Evolutionary conservation across 805 yeast genomes (phyloP), one percentile per base, ranked within the genome.

Genomic region (Saccharomycopsis fibuligera): DNA sequence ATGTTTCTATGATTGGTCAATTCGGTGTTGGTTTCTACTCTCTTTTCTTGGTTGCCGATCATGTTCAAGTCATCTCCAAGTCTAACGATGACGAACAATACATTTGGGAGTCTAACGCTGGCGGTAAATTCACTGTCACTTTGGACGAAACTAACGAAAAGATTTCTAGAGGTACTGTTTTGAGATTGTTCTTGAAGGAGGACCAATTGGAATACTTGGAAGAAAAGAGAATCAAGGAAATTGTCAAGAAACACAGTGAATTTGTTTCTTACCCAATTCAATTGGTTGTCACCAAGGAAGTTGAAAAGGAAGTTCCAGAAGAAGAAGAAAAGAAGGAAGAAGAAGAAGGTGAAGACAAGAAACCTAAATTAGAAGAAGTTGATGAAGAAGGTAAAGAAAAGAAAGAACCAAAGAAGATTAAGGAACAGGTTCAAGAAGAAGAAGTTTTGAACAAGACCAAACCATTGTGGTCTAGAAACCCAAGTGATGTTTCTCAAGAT

Each of bases 11-110:
- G 99, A 93, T 93, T 75, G 99, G 99, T 81, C 99, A 93, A 77
- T 93, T 93, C 78, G 99, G 99, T 89, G 99, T 93, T 62, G 99
- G 99, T 83, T 93, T 93, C 91, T 93, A 93, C 84, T 93, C 99
- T 48, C 78, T 91, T 60, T 93, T 93, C 86, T 81, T 93, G 76
- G 99, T 93, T 68, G 98, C 99, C 63, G 99, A 93, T 76, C 87
- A 81, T 62, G 99, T 93, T 57, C 96, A 93, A 76, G 99, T 93
- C 62, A 87, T 93, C 68, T 87, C 99, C 54, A 93, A 93, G 79
- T 84, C 89, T 81, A 93, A 93, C 68, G 99, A 93, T 65, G 99
- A 93, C 69, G 98, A 93, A 70, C 99, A 93, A 78, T 93, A 93
- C 83, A 76, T 93, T 63, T 93, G 99, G 99, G 99, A 93, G 78